Evolutionary conservation across 306 rosid species (phyloP), one percentile per base, ranked within the genome.

Genomic region (Cicer bijugum): DNA sequence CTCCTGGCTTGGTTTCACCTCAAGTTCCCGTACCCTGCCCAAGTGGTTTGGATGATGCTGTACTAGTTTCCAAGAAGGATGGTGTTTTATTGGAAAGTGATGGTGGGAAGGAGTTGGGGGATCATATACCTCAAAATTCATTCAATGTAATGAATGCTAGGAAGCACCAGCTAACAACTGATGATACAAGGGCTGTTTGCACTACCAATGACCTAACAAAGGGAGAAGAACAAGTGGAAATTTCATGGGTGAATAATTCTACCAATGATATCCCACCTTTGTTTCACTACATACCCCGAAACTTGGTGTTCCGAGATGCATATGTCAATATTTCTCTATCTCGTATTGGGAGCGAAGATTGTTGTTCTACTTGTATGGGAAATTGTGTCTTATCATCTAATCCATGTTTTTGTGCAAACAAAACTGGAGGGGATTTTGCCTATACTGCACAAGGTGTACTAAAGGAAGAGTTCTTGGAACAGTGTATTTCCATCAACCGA

Each of bases 291-390:
- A 81, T 87, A 63, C 79, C 90, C 19, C 84, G 40, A 45, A 91
- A 77, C 79, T 60, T 85, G 79, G 87, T 83, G 53, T 91, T 86
- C 85, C 73, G 65, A 68, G 86, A 86, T 53, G 99, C 97, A 11
- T 69, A 69, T 80, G 81, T 89, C 45, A 84, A 79, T 52, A 16
- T 87, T 72, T 44, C 88, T 73, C 90, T 94, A 37, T 87, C 96
- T 69, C 65, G 68, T 60, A 94, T 91, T 45, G 91, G 86, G 58
- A 84, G 80, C 10, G 75, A 80, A 57, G 88, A 83, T 86, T 88
- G 90, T 71, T 94, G 99, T 86, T 79, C 86, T 50, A 71, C 90
- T 67, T 94, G 99, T 80, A 83, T 86, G 63, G 97, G 96, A 58
- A 88, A 91, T 75, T 94, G 99, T 80, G 51, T 94, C 50, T 78